Base-by-base conservation (phyloP, 108 stramenopile species). In the Stephanodiscus minutulus region DNA sequence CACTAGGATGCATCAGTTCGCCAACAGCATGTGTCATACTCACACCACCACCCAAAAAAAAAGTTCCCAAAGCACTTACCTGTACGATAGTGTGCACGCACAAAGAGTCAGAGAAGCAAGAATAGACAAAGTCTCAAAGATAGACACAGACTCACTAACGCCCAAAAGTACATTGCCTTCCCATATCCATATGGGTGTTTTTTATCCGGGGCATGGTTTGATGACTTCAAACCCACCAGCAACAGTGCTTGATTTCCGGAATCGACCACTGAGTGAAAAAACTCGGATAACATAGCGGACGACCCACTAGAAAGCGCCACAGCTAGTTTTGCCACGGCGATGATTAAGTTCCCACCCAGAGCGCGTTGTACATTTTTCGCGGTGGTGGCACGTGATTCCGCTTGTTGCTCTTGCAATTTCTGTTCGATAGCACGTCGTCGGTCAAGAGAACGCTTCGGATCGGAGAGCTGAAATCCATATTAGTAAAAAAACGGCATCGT, bases 21-120 rank as follows among this genome's bases (percentile, higher is more conserved):
- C 77, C 77, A 57, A 97, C 67, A 56, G 94, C 87, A 76, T 91
- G 92, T 3, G 88, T 90, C 89, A 92, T 88, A 64, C 86, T 87
- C n/a, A 97, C 85, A 55, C 97, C 97, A 37, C 95, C 94, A 5
- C 97, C 97, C 61, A 96, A 68, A 75, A 96, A 98, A 66, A 98
- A 97, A 7, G 96, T 98, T 10, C 96, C 96, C 20, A 98, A 70
- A n/a, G 97, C 97, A 12, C 89, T 91, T 7, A 96, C 92, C 11
- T 95, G 79, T n/a, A n/a, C n/a, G n/a, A n/a, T n/a, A n/a, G 2
- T 20, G 24, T 37, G 44, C 22, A 43, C 21, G 33, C 21, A 61
- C 17, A 37, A 21, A 37, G 9, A 36, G 20, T 56, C 20, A 22
- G 21, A 63, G 10, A 31, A 29, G 22, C 20, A 36, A 46, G 28